Conservation (phyloP, 441 rosid genomes). For the Adansonia madagascariensis region DNA sequence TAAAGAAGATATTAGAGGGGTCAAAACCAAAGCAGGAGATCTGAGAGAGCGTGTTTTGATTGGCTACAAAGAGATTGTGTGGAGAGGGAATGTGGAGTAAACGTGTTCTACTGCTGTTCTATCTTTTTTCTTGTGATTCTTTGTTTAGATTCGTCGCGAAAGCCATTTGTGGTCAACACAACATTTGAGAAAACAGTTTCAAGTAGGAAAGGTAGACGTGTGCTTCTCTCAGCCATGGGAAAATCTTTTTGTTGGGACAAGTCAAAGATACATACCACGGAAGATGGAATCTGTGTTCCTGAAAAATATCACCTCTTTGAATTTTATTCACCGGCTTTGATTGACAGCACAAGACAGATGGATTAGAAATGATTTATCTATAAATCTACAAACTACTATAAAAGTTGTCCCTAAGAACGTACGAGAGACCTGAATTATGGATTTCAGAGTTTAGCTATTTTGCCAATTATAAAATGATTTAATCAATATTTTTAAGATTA, state of each 20-base stretch:
- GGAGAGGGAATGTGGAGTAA: slow-evolving; percentile 31
- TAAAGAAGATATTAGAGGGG: slow-evolving; percentile 15
- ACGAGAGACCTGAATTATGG: too few species aligned
- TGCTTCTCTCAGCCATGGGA: slow-evolving; percentile 18
- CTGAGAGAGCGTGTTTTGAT: slow-evolving; percentile 39
- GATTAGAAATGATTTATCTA: too few species aligned
- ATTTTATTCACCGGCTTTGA: neutral
- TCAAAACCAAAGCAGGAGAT: slow-evolving; percentile 41
- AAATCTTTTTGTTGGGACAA: neutral
- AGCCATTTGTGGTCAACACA: slow-evolving; percentile 5
- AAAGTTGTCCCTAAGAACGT: too few species aligned
- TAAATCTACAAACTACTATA: too few species aligned
- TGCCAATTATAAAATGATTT: too few species aligned
- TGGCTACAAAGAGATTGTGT: slow-evolving; percentile 53
- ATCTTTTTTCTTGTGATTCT: neutral
- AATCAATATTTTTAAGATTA: too few species aligned
- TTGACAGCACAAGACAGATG: too few species aligned
- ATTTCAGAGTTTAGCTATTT: too few species aligned
- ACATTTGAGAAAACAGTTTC: neutral
- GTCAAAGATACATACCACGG: neutral
- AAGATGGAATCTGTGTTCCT: neutral
- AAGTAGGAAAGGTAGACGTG: slow-evolving; percentile 25
- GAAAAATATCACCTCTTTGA: neutral
- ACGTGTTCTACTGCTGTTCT: slow-evolving; percentile 49
- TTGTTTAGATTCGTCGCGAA: neutral